phyloP scores from a whole-genome alignment of 805 yeast genomes.

The Candida vartiovaarae region DNA sequence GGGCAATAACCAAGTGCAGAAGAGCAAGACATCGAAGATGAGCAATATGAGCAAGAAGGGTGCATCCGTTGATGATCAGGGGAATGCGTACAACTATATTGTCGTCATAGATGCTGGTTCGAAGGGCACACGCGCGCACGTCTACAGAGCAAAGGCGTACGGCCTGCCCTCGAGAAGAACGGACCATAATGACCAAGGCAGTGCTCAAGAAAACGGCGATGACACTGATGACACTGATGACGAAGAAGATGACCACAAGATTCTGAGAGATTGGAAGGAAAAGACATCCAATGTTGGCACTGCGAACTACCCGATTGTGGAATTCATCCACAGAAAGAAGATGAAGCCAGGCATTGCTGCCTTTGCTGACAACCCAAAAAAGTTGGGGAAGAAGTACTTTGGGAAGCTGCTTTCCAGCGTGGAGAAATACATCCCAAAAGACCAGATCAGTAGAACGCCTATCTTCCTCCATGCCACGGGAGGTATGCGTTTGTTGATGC shows the following conservation, averaged over 20 bases:
- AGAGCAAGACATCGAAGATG: background rate
- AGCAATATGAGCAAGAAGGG: slow-evolving; percentile 4
- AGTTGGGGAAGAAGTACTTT: slow-evolving; percentile 46
- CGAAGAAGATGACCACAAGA: background rate
- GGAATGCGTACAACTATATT: slow-evolving; percentile 52
- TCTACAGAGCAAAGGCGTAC: slow-evolving; percentile 32
- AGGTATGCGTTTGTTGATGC: slow-evolving; percentile 54
- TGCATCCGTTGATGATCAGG: slow-evolving; percentile 28
- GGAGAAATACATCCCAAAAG: slow-evolving; percentile 45
- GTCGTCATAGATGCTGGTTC: slow-evolving; percentile 62
- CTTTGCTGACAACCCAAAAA: slow-evolving; percentile 39
- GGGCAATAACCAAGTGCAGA: background rate
- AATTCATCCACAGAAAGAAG: slow-evolving; percentile 15
- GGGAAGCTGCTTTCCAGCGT: slow-evolving; percentile 42
- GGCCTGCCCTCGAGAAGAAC: background rate
- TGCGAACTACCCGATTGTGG: slow-evolving; percentile 10
- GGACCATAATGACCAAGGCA: slow-evolving; percentile 2
- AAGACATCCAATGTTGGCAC: slow-evolving; percentile 2
- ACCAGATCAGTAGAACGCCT: slow-evolving; percentile 58
- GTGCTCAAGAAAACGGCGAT: slow-evolving; percentile 1
- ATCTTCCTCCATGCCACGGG: slow-evolving; percentile 66
- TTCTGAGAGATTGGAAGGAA: background rate
- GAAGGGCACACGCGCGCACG: slow-evolving; percentile 54
- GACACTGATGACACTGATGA: background rate
- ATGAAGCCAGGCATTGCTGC: slow-evolving; percentile 52